Evolutionary conservation across 1,284 basidiomycete species (phyloP).

Genomic region (Puccinia coronata): DNA sequence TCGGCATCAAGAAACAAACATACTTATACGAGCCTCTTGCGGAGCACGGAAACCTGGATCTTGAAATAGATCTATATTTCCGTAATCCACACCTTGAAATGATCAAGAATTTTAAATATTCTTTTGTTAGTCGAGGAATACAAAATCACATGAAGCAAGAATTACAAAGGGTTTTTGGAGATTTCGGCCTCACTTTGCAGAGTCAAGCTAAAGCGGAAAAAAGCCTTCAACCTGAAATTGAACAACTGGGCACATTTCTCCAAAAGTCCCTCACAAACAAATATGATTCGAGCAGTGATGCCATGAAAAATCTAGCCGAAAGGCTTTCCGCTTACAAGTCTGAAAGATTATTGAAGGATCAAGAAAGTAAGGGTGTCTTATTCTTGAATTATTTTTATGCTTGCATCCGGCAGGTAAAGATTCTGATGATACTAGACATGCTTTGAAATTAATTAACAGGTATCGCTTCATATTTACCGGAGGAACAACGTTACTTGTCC

Average conservation of each 20-base stretch:
- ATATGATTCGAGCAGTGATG: background rate
- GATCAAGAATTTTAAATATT: too few species aligned
- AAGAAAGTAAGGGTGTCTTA: background rate
- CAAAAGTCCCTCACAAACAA: background rate
- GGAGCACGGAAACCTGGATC: background rate
- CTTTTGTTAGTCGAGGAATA: too few species aligned
- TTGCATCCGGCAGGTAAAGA: background rate
- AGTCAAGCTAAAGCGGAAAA: too few species aligned
- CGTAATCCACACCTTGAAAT: too few species aligned
- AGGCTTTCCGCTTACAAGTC: background rate
- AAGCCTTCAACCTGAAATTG: too few species aligned
- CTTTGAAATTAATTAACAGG: background rate
- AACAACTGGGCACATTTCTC: too few species aligned
- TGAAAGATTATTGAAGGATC: conserved; percentile 6
- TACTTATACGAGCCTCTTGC: background rate
- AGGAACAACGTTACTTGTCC: background rate
- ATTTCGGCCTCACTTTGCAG: too few species aligned
- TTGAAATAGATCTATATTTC: background rate
- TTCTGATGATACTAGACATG: background rate
- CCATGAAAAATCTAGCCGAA: background rate
- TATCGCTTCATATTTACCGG: background rate
- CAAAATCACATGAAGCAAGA: too few species aligned
- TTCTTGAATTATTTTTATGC: background rate
- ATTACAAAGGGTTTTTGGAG: too few species aligned
- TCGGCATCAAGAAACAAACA: background rate